A percentile compares a stretch with the other conserved stretches of the same genome.
These are phyloP conservation scores for Pestalotiopsis sp. DNA, from an alignment of 2,329 filamentous ascomycete genomes.

Conservation along the genomic window DNA sequence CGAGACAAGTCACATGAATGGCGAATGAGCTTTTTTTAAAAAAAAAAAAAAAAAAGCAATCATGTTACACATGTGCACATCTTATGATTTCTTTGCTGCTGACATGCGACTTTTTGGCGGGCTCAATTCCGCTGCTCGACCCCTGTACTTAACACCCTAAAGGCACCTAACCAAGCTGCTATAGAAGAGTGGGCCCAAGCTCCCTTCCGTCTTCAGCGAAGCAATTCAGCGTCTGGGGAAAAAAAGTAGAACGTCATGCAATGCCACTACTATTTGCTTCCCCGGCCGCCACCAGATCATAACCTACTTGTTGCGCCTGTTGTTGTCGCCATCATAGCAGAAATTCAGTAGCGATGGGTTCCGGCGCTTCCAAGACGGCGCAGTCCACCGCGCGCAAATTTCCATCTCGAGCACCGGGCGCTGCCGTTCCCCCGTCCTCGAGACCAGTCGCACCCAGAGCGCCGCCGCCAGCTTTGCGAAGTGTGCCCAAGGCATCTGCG, in stretches of 20 bases:
- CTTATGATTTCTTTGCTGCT: background rate
- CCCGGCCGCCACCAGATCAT: background rate
- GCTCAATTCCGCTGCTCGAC: background rate
- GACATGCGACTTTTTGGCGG: background rate
- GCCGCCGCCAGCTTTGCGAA: background rate
- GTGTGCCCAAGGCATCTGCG: slow-evolving; percentile 22
- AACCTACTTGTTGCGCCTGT: background rate
- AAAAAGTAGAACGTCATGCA: slow-evolving; percentile 24
- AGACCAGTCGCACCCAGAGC: slow-evolving; percentile 17
- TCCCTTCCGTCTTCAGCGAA: background rate
- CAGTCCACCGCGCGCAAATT: slow-evolving; percentile 45
- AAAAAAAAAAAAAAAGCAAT: too few species aligned
- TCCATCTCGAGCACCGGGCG: slow-evolving; percentile 40
- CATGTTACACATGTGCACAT: background rate
- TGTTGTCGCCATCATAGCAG: background rate
- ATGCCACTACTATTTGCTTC: background rate
- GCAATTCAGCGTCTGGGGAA: background rate
- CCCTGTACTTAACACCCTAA: background rate
- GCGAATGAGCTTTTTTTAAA: too few species aligned
- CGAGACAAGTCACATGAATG: background rate
- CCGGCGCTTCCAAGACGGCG: slow-evolving; percentile 48
- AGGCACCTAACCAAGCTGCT: background rate
- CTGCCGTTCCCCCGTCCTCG: slow-evolving; percentile 24
- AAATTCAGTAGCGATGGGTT: slow-evolving; percentile 39
- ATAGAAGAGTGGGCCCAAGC: slow-evolving; percentile 12